A percentile compares a stretch with the other conserved stretches of the same genome.
These are phyloP conservation scores for Nothophaeocryptopus gaeumannii DNA, from an alignment of 2,329 filamentous ascomycete species.

Conservation along the genomic window DNA sequence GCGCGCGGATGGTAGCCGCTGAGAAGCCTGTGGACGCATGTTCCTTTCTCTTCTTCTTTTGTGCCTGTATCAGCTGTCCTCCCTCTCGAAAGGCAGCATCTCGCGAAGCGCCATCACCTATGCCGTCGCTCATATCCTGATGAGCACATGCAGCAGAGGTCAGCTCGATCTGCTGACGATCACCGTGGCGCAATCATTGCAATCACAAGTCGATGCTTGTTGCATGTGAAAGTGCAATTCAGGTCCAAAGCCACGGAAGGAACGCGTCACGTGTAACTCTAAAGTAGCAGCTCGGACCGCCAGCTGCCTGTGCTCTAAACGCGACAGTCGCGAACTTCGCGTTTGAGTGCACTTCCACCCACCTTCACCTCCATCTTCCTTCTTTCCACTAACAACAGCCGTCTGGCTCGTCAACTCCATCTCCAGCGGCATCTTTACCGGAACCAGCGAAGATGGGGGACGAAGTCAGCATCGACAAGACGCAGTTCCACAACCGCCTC, in stretches of 20 bases:
- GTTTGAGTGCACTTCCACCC: conserved; percentile 6
- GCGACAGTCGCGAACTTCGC: not conserved
- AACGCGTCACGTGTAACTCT: not conserved
- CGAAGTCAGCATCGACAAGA: conserved; percentile 93
- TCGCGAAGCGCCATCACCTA: conserved; percentile 14
- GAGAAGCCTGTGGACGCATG: conserved; percentile 72
- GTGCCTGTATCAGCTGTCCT: conserved; percentile 5
- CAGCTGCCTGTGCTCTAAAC: not conserved
- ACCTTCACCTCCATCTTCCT: conserved; percentile 9
- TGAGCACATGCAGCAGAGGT: not conserved
- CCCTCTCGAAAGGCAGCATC: conserved; percentile 17
- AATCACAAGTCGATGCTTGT: not conserved
- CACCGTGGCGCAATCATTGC: not conserved
- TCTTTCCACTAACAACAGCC: conserved; percentile 11
- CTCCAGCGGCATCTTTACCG: conserved; percentile 18
- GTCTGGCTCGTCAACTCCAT: conserved; percentile 17
- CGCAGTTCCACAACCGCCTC: conserved; percentile 89
- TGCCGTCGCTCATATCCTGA: conserved; percentile 19
- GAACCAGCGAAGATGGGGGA: conserved; percentile 55
- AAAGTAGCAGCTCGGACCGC: not conserved
- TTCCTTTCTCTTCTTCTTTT: conserved; percentile 49
- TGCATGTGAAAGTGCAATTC: conserved; percentile 2
- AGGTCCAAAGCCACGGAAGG: not conserved
- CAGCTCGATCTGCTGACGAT: conserved; percentile 1
- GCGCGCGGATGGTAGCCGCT: conserved; percentile 76